These are phyloP conservation scores for Rubia yunnanensis DNA, from an alignment of 257 asterid species.

Conservation along the genomic window DNA sequence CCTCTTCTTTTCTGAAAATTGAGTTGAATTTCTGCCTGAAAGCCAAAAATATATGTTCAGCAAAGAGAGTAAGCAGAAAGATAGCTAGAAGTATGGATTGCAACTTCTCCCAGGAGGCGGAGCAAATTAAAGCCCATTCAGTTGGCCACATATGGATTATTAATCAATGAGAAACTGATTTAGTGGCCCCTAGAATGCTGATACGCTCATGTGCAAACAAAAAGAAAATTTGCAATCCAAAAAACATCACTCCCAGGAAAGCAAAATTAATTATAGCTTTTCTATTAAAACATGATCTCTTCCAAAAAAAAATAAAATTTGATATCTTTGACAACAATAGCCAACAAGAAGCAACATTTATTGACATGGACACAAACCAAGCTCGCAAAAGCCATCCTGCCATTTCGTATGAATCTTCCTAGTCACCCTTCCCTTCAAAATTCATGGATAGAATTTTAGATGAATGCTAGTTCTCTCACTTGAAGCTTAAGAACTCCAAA, in stretches of 20 bases:
- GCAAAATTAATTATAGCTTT: background rate
- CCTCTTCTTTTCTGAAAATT: constrained; percentile 97
- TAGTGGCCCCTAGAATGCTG: background rate
- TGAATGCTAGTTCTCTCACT: background rate
- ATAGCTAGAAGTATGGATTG: background rate
- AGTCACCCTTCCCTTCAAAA: background rate
- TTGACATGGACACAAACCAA: background rate
- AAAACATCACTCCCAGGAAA: background rate
- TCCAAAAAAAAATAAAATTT: background rate
- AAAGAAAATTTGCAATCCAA: too few relatives aligned
- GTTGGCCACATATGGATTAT: background rate
- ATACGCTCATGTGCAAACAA: constrained; percentile 1
- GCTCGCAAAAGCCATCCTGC: background rate
- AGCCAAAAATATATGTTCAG: constrained; percentile 9
- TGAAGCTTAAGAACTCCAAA: background rate
- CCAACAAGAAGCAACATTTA: background rate
- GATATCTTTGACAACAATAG: background rate
- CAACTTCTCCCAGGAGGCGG: background rate
- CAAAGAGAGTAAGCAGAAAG: background rate
- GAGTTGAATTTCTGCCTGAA: constrained; percentile 89
- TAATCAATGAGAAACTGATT: background rate
- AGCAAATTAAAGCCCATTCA: background rate
- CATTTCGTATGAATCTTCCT: background rate
- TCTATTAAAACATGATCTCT: background rate
- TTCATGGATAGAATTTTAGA: background rate